These are phyloP conservation scores for Arthrocladium fulminans DNA, from an alignment of 2,329 filamentous ascomycete genomes.

Conservation along the genomic window DNA sequence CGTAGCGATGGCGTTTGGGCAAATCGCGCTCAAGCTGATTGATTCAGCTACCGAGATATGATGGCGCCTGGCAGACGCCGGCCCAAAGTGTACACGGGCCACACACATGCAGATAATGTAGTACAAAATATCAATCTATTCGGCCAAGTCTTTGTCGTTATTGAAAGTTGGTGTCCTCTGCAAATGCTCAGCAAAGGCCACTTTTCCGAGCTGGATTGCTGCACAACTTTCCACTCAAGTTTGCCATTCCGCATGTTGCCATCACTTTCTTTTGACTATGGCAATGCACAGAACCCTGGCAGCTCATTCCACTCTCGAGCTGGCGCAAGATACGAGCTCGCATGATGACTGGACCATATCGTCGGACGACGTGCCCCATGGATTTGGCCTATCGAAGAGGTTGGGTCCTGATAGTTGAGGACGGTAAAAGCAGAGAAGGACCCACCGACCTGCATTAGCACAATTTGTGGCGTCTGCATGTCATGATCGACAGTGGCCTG, in stretches of 20 bases:
- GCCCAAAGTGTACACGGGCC: background rate
- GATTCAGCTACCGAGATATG: background rate
- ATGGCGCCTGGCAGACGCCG: background rate
- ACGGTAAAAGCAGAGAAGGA: background rate
- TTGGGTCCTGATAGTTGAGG: too few relatives aligned
- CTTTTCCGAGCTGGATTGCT: too few relatives aligned
- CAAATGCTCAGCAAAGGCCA: background rate
- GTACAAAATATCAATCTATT: background rate
- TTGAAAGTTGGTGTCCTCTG: background rate
- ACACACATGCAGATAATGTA: constrained; percentile 6
- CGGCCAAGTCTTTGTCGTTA: background rate
- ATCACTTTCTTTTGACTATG: too few relatives aligned
- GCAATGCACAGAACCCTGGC: too few relatives aligned
- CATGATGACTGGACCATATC: too few relatives aligned
- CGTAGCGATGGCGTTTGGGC: background rate
- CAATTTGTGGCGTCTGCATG: background rate
- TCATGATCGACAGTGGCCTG: background rate
- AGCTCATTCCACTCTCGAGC: too few relatives aligned
- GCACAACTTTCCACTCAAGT: background rate
- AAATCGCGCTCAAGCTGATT: background rate
- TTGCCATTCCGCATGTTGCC: background rate
- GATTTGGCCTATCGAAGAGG: too few relatives aligned
- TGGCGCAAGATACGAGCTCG: too few relatives aligned
- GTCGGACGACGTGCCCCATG: too few relatives aligned
- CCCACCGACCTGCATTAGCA: background rate